phyloP scores from a whole-genome alignment of 2,329 filamentous ascomycete genomes.

The Sporothrix brasiliensis region DNA sequence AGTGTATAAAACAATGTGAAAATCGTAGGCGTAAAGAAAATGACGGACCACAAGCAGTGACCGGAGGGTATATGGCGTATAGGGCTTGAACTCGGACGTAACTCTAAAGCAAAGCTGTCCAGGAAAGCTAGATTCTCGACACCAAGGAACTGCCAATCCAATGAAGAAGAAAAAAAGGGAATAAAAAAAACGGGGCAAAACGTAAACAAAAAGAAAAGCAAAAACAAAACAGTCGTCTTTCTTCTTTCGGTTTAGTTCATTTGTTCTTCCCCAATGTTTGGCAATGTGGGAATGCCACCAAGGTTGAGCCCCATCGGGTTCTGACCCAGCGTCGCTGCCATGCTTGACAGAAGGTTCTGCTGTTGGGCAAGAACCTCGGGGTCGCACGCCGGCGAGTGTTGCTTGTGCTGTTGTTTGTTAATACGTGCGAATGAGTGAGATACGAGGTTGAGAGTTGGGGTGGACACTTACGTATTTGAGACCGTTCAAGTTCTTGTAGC shows the following conservation, averaged over 20 bases:
- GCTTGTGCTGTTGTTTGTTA: constrained; percentile 63
- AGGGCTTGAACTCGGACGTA: constrained; percentile 4
- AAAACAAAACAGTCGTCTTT: neutral
- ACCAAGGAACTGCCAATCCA: constrained; percentile 17
- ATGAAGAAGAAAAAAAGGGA: neutral
- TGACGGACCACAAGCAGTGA: neutral
- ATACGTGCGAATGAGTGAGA: constrained; percentile 29
- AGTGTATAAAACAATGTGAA: neutral
- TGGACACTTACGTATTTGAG: constrained; percentile 77
- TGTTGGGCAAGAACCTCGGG: constrained; percentile 66
- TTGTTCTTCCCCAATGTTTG: constrained; percentile 52
- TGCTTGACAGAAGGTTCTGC: constrained; percentile 44
- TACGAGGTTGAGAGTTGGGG: too few species aligned
- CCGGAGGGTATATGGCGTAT: constrained; percentile 6
- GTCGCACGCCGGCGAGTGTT: constrained; percentile 86
- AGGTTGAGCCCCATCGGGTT: constrained; percentile 42
- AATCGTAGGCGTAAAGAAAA: neutral
- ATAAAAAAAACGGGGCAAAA: neutral
- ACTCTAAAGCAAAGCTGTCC: constrained; percentile 9
- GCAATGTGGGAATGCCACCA: constrained; percentile 42
- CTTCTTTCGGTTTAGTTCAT: constrained; percentile 37
- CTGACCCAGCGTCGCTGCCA: constrained; percentile 41
- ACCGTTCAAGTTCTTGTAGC: constrained; percentile 98
- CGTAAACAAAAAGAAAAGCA: constrained; percentile 2
- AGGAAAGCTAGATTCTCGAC: constrained; percentile 10